Base-by-base conservation (phyloP, 768 basidiomycete genomes). In the Kwoniella mangroviensis region DNA sequence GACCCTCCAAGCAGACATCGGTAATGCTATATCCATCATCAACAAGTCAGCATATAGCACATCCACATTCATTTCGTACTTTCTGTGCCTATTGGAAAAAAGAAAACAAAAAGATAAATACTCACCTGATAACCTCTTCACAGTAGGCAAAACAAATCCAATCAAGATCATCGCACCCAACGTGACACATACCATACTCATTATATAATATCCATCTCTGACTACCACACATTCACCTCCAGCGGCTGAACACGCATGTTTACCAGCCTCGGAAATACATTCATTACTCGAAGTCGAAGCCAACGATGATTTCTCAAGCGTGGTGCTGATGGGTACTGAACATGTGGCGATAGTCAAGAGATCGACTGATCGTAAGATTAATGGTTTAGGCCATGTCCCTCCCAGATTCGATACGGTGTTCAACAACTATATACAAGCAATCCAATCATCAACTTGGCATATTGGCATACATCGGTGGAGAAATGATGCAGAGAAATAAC, bases 351-450 rank as follows among this genome's bases (percentile, higher is more conserved):
- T 87, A 58, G 89, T 93, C 78, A 98, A 92, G 42, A 88, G 83
- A 83, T 99, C 97, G 71, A 98, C 93, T 87, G 92, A 94, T 85
- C 94, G 93, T n/a, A 99, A 86, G 51, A 99, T 90, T 77, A 98
- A 95, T 85, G 89, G 97, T 76, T 83, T 83, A 7, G 97, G 97
- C 96, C 97, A 98, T 3, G 97, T 99, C 22, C 97, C 97, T 53
- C 97, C 97, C 75, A 99, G 88, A 82, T 99, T 99, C 19, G 79
- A 79, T 22, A 97, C 93, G 17, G 97, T 99, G 82, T 98, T 98
- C 53, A 99, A 84, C 13, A 99, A 85, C 93, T 98, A 76, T 7
- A 34, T 7, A 34, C 34, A 54, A 54, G 57, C 22, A 19, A 53
- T 64, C 65, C 75, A 57, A 49, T 15, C 13, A 19, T 49, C 45